Evolutionary conservation across 179 eudicot genomes (phyloP), one percentile per base, ranked within the genome.

Genomic region (Silene coronaria): DNA sequence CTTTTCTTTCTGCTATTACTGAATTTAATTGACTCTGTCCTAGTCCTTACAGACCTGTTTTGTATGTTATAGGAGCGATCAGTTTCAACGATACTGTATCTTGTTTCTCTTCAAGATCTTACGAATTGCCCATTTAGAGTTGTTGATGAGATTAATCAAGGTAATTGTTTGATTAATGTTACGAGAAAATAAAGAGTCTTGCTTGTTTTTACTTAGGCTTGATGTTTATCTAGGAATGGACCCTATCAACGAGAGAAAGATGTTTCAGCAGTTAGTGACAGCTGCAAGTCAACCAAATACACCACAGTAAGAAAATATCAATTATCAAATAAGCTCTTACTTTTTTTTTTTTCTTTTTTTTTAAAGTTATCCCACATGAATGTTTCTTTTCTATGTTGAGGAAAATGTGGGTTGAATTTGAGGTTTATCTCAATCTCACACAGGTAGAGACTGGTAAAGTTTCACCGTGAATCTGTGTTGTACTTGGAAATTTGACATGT

Each of bases 101-200:
- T 95, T 65, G 97, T 95, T 69, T 95, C 99, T 69, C 85, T 95
- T 65, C 99, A 95, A 88, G 99, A 95, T 86, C 92, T 95, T 60
- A 95, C 99, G 16, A 89, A 85, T 81, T 95, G 99, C 89, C 99
- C 99, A 36, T 95, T 95, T 81, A 86, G 99, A 85, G 99, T 95
- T 58, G 99, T 95, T 60, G 99, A 95, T 89, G 99, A 95, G 85
- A 95, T 95, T 51, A 95, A 95, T 84, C 99, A 95, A 89, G 99
- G 99, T 92, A 63, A 22, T 80, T 67, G 60, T 27, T 45, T 34
- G 22, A 28, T 30, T 5, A 34, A 64, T 11, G 27, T 0, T 27
- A 9, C 12, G 55, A 70, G 61, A 13, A 21, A 23, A 51, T 51
- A 14, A 34, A 61, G 45, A 26, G 2, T 14, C 17, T 71, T 51